These are phyloP conservation scores for Cantharellus cinnabarinus DNA, from an alignment of 768 basidiomycete genomes.

Conservation along the genomic window DNA sequence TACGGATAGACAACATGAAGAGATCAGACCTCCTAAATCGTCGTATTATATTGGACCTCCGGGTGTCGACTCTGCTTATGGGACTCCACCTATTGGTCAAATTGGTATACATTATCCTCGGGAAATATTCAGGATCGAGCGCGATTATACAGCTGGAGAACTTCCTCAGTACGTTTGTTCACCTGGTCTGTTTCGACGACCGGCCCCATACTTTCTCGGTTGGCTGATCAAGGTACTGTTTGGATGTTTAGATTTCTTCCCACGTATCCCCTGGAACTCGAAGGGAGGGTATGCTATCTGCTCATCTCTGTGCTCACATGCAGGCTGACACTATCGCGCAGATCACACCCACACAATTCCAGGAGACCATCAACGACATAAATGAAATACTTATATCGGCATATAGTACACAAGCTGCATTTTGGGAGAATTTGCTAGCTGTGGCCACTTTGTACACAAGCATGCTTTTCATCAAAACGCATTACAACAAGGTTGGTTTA, in stretches of 20 bases:
- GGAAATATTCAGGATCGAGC: constrained; percentile 77
- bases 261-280: constrained; percentile 77
- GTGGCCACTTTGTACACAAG: constrained; percentile 68
- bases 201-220: neutral
- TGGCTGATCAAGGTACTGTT: neutral
- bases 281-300: constrained; percentile 51
- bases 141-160: constrained; percentile 85
- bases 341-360: constrained; percentile 82
- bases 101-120: constrained; percentile 81
- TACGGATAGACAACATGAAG: too few species aligned
- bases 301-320: neutral
- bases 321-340: constrained; percentile 15
- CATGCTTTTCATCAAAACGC: constrained; percentile 41
- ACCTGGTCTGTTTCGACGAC: neutral
- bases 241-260: constrained; percentile 38
- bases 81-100: constrained; percentile 59
- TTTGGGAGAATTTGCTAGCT: constrained; percentile 61
- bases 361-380: constrained; percentile 75
- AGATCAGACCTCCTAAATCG: constrained; percentile 33
- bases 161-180: constrained; percentile 37
- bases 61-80: constrained; percentile 54
- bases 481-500: constrained; percentile 56
- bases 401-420: constrained; percentile 49
- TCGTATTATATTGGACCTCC: constrained; percentile 75
- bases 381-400: constrained; percentile 79